These are phyloP conservation scores for Russula sp. DNA, from an alignment of 768 basidiomycete species.

Conservation along the genomic window DNA sequence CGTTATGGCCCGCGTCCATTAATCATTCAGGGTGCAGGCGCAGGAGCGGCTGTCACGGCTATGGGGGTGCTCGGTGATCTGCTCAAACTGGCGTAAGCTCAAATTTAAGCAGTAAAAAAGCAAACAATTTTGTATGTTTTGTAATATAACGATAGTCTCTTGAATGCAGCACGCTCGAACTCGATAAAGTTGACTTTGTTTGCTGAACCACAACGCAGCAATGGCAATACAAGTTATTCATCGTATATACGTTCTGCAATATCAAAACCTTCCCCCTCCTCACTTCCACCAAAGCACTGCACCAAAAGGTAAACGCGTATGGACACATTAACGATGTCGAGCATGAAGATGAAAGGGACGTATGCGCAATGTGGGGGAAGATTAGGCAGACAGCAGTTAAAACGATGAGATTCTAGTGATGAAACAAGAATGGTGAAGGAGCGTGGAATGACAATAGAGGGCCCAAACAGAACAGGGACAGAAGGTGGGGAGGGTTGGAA, in stretches of 20 bases:
- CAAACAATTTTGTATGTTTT: no score
- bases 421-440: conserved; percentile 12
- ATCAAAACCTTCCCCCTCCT: not conserved
- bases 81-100: conserved; percentile 42
- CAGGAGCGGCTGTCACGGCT: conserved; percentile 96
- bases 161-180: not conserved
- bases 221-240: conserved; percentile 17
- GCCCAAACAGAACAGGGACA: not conserved
- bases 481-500: not conserved
- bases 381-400: conserved; percentile 4
- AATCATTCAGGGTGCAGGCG: conserved; percentile 93
- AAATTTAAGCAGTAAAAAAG: not conserved
- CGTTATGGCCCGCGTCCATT: conserved; percentile 85
- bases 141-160: not conserved
- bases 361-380: conserved; percentile 1
- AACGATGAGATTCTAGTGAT: conserved; percentile 9
- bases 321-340: conserved; percentile 21
- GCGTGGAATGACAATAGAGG: not conserved
- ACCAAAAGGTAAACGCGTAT: conserved; percentile 14
- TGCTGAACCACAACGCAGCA: conserved; percentile 3
- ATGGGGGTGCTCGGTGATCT: conserved; percentile 95
- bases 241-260: conserved; percentile 13
- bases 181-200: not conserved
- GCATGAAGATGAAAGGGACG: conserved; percentile 3
- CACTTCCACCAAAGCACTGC: conserved; percentile 19